Base-by-base conservation (phyloP, 1,284 basidiomycete species). In the Trichosporon sp. region DNA sequence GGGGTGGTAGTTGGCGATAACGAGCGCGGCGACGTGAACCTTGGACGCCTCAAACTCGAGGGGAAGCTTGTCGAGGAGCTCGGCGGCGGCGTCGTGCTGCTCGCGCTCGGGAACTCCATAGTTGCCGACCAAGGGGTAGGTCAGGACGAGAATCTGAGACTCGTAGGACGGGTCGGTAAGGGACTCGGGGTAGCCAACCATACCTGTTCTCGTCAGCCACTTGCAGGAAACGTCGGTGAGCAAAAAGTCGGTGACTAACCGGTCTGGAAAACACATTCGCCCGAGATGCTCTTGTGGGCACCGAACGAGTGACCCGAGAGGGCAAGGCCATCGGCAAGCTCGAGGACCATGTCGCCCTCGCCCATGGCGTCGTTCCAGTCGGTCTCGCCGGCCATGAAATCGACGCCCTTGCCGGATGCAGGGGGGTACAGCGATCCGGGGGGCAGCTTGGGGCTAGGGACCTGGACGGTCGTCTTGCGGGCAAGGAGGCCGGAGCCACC, bases 251-350 rank as follows among this genome's bases (percentile, higher is more conserved):
- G 26, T 26, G 14, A 84, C 91, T 85, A 81, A 97, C 96, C 96
- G 69, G 97, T 99, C 87, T 98, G 96, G 87, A 99, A 99, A 81
- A 99, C 97, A 84, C 96, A 98, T 89, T 99, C 97, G 78, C 97
- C 97, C 21, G 95, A 89, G 67, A 98, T 87, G 83, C 93, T 96
- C 86, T 94, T 96, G 78, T 92, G 88, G 2, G 94, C 94, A 79
- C 97, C 97, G 81, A 99, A 99, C 81, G 92, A 94, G 81, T 93
- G 91, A 65, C 97, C 97, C 70, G 91, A 88, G 79, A 91, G 93
- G 1, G 92, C 91, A 72, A 93, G 90, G 12, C 96, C 96, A 85
- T 99, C 96, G 67, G 89, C 89, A 70, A 99, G 88, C 85, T 99
- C 95, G 72, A 99, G 88, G 65, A 98, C 90, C 86, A 87, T 87